Conservation (phyloP, 164 flowering plant species). For the Annona cherimola region DNA sequence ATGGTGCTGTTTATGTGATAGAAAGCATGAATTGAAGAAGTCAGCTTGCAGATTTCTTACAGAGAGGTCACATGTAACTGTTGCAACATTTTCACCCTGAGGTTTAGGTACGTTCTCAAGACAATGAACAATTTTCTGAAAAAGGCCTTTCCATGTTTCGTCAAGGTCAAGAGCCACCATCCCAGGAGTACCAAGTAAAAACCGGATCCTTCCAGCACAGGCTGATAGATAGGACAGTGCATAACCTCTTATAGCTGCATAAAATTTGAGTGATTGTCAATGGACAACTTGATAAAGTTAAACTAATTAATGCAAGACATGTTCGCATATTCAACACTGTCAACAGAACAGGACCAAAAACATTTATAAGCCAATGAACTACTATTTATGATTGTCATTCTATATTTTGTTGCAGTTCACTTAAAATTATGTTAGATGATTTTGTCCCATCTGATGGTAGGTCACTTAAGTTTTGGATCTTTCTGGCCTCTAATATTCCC, state of each 20-base stretch:
- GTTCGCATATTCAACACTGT: no score
- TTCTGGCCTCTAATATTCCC: background rate
- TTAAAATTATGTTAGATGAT: no score
- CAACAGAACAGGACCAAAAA: no score
- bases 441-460: background rate
- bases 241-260: constrained; percentile 94
- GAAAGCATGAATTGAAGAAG: no score
- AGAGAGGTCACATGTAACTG: constrained; percentile 78
- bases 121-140: constrained; percentile 78
- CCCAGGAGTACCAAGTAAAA: constrained; percentile 90
- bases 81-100: constrained; percentile 82
- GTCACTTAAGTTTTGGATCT: background rate
- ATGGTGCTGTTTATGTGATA: no score
- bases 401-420: no score
- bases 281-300: background rate
- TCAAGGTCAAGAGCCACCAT: constrained; percentile 99
- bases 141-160: constrained; percentile 67
- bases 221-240: constrained; percentile 90
- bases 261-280: constrained; percentile 5
- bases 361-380: no score
- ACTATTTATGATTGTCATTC: no score
- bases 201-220: constrained; percentile 90
- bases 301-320: background rate
- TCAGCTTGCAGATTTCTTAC: constrained; percentile 43
- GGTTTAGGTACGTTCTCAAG: constrained; percentile 94